phyloP scores from a whole-genome alignment of 2,329 filamentous ascomycete genomes.

The Sphaerulina populicola region DNA sequence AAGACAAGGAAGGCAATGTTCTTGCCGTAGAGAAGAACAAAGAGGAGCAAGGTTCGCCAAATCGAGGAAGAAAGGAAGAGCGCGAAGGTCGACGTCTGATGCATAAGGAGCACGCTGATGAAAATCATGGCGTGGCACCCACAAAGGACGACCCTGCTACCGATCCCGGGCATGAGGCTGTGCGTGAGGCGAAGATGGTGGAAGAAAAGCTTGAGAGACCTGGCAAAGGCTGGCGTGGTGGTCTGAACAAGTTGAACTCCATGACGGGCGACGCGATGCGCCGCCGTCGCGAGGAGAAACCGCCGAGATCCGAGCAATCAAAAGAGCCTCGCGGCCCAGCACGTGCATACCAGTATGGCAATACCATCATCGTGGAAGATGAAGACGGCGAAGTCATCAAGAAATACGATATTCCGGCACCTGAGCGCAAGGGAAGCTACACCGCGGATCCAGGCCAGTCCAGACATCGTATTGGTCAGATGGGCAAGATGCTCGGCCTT shows the following conservation, averaged over 20 bases:
- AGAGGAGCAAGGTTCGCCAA: constrained; percentile 41
- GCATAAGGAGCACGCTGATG: constrained; percentile 40
- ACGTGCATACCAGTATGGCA: constrained; percentile 77
- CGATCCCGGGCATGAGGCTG: constrained; percentile 36
- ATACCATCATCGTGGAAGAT: constrained; percentile 83
- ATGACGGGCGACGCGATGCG: constrained; percentile 35
- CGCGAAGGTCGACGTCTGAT: constrained; percentile 47
- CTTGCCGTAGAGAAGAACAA: constrained; percentile 53
- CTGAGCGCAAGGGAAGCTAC: constrained; percentile 35
- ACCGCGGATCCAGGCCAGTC: constrained; percentile 24
- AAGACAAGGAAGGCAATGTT: constrained; percentile 82
- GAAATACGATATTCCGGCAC: constrained; percentile 63
- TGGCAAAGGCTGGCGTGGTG: constrained; percentile 35
- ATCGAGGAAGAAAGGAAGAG: constrained; percentile 54
- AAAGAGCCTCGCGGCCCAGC: constrained; percentile 60
- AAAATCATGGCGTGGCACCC: constrained; percentile 37
- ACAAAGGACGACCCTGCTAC: constrained; percentile 42
- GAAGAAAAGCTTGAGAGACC: constrained; percentile 53
- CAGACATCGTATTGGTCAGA: constrained; percentile 41
- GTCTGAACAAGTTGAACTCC: constrained; percentile 37
- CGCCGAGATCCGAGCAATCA: constrained; percentile 29
- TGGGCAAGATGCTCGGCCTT: constrained; percentile 49
- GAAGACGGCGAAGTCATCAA: constrained; percentile 80
- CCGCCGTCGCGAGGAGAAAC: constrained; percentile 35
- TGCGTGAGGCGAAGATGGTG: constrained; percentile 63